phyloP scores from a whole-genome alignment of 2,329 filamentous ascomycete genomes.

The Diaporthe sp. region DNA sequence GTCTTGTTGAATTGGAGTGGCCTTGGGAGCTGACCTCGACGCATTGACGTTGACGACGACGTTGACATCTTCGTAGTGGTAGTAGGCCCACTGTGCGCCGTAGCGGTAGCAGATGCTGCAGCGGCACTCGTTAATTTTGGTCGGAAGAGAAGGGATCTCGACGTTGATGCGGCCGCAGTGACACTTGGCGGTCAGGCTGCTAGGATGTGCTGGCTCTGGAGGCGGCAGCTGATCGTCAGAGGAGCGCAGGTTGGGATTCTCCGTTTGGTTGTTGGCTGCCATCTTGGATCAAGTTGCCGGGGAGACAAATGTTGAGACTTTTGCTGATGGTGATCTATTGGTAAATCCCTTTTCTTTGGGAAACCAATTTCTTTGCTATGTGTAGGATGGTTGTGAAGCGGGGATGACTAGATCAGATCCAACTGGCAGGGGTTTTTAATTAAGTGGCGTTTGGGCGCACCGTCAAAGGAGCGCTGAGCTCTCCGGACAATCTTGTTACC shows the following conservation, averaged over 20 bases:
- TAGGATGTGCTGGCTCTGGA: constrained; percentile 15
- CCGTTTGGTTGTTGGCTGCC: neutral
- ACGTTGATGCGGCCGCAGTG: constrained; percentile 40
- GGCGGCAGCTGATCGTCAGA: constrained; percentile 30
- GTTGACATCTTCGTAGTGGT: constrained; percentile 26
- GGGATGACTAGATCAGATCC: neutral
- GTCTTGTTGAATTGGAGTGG: no score
- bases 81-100: constrained; percentile 39
- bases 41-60: constrained; percentile 9
- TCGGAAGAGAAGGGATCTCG: constrained; percentile 32
- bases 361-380: neutral
- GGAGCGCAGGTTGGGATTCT: neutral
- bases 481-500: neutral
- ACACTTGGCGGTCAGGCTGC: constrained; percentile 22
- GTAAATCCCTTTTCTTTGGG: neutral
- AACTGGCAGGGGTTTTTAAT: neutral
- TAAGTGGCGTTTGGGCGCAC: neutral
- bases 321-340: neutral
- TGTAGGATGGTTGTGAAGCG: neutral
- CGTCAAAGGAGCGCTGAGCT: neutral
- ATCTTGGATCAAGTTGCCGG: neutral
- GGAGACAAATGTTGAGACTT: no score
- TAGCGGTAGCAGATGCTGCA: constrained; percentile 40
- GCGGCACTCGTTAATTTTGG: constrained; percentile 36
- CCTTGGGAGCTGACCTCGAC: neutral